Base-by-base conservation (phyloP, 2,329 filamentous ascomycete species). In the Ophiosphaerella narmari region DNA sequence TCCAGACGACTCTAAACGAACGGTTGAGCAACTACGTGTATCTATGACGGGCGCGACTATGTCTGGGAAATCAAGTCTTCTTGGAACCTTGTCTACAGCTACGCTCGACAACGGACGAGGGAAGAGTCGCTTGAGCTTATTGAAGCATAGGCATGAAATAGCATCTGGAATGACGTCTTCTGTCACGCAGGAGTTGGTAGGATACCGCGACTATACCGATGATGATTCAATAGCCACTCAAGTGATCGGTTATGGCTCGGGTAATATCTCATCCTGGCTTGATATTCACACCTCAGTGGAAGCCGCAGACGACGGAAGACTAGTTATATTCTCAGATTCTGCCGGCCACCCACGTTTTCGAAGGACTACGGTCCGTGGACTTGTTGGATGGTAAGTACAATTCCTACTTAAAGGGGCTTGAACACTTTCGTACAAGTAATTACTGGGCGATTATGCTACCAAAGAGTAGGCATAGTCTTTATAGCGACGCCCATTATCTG, bases 101-200 rank as follows among this genome's bases (percentile, higher is more conserved):
- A 88, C 87, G 1, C 78, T 96, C 14, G 94, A 99, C 69, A 97
- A 97, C 71, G 93, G 93, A 0, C 82, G 92, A 55, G 94, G 94
- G 0, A 94, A 91, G 68, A 96, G 91, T 68, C 85, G 94, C 45
- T 79, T 97, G 23, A 93, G 90, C 64, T 80, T 97, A 43, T 78
- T 99, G 26, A 96, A 91, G 69, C 94, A 99, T 73, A 86, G 90
- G 9, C 94, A 99, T 68, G 94, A 99, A 70, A 89, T 97, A 49
- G 87, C 83, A 3, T 95, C 93, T 2, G 94, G 94, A 0, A 82
- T 96, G 55, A 99, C 94, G 1, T 97, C 91, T 68, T 97, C 93
- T 5, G 88, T 99, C 38, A 90, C 94, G 0, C 93, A 97, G 66
- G 94, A 97, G 71, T 80, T 99, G 8, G 83, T 99, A 54, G 94